phyloP scores from a whole-genome alignment of 1,139 yeast species.

The Wickerhamiella infanticola region DNA sequence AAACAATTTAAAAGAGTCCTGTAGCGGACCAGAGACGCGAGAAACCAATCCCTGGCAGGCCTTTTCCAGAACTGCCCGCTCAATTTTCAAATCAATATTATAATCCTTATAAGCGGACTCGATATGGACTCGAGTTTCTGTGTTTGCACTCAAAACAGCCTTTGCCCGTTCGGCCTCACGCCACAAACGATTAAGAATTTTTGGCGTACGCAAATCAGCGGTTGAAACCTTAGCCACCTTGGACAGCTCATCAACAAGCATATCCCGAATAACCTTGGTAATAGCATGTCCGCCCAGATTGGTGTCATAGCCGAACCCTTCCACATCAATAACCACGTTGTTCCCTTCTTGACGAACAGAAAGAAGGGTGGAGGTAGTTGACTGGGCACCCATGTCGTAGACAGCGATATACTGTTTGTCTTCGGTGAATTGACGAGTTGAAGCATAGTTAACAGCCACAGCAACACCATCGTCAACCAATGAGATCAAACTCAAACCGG shows the following conservation, averaged over 20 bases:
- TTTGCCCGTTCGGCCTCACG: conserved; percentile 84
- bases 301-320: conserved; percentile 55
- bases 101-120: conserved; percentile 48
- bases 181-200: conserved; percentile 52
- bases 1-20: conserved; percentile 32
- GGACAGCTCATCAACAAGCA: conserved; percentile 42
- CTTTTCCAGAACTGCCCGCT: conserved; percentile 68
- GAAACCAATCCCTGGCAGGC: conserved; percentile 33
- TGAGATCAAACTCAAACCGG: conserved; percentile 50
- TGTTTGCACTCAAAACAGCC: conserved; percentile 70
- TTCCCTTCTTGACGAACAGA: conserved; percentile 31
- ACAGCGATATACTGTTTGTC: conserved; percentile 48
- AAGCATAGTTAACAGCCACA: conserved; percentile 64
- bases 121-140: conserved; percentile 54
- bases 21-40: conserved; percentile 35
- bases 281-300: conserved; percentile 60
- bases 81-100: conserved; percentile 52
- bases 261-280: conserved; percentile 47
- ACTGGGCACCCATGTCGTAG: conserved; percentile 88
- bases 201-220: conserved; percentile 30
- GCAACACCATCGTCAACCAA: conserved; percentile 84
- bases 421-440: conserved; percentile 30
- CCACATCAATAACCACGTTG: conserved; percentile 38
- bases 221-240: conserved; percentile 13
- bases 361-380: conserved; percentile 72